These are phyloP conservation scores for Basipetospora chlamydospora DNA, from an alignment of 2,329 filamentous ascomycete genomes.

Conservation along the genomic window DNA sequence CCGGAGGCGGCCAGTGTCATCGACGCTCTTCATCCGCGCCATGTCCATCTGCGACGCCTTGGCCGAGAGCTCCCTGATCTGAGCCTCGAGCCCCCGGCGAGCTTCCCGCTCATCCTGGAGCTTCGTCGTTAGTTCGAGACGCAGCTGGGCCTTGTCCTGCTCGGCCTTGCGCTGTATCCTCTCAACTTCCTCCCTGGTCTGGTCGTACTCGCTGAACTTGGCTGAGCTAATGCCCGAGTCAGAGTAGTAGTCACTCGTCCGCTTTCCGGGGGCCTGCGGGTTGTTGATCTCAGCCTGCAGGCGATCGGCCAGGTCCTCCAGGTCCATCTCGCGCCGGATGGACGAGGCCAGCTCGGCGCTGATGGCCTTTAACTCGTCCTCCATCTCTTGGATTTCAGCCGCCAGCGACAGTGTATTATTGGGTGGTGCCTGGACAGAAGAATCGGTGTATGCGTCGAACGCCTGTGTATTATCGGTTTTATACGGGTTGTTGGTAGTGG, in stretches of 20 bases:
- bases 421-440: slow-evolving; percentile 34
- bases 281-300: slow-evolving; percentile 63
- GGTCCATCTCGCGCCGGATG: slow-evolving; percentile 87
- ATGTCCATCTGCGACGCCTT: slow-evolving; percentile 52
- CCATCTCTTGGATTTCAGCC: slow-evolving; percentile 66
- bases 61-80: slow-evolving; percentile 70
- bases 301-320: slow-evolving; percentile 85
- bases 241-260: slow-evolving; percentile 95
- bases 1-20: slow-evolving; percentile 48
- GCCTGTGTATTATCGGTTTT: slow-evolving; percentile 18
- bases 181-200: slow-evolving; percentile 58
- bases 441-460: slow-evolving; percentile 31
- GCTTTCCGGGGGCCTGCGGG: slow-evolving; percentile 43
- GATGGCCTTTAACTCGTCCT: slow-evolving; percentile 87
- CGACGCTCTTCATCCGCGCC: slow-evolving; percentile 37
- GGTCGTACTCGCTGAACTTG: slow-evolving; percentile 55
- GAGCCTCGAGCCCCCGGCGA: slow-evolving; percentile 63
- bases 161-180: slow-evolving; percentile 71
- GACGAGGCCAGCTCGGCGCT: slow-evolving; percentile 84
- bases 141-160: slow-evolving; percentile 79
- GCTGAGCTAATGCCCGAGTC: slow-evolving; percentile 84
- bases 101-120: slow-evolving; percentile 73
- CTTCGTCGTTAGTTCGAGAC: slow-evolving; percentile 71
- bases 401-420: slow-evolving; percentile 24
- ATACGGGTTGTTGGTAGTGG: slow-evolving; percentile 11